phyloP scores from a whole-genome alignment of 2,329 filamentous ascomycete species.

The Ophiosphaerella korrae region DNA sequence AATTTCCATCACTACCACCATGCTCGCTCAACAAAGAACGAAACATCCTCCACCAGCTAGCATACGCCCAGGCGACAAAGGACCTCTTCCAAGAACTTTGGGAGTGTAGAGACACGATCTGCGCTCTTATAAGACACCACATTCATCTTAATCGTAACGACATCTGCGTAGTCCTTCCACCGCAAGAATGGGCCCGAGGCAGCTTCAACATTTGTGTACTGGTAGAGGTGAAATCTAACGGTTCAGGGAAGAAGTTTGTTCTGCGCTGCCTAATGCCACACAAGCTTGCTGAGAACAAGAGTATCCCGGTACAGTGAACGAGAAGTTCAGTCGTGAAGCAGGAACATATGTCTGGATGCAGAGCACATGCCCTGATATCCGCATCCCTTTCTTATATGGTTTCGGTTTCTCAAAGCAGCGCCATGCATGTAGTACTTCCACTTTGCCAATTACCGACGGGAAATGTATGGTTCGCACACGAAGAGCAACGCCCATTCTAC shows the following conservation, averaged over 20 bases:
- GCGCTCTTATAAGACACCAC: slow-evolving; percentile 21
- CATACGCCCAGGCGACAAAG: slow-evolving; percentile 2
- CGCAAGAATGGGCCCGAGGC: slow-evolving; percentile 38
- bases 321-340: slow-evolving; percentile 43
- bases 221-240: slow-evolving; percentile 31
- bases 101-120: slow-evolving; percentile 7
- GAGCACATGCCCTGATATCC: slow-evolving; percentile 34
- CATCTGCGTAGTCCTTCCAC: slow-evolving; percentile 25
- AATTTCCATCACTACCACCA: neutral
- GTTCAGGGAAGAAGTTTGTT: slow-evolving; percentile 25
- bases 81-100: slow-evolving; percentile 8
- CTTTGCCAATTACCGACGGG: neutral
- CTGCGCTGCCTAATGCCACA: slow-evolving; percentile 11
- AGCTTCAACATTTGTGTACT: slow-evolving; percentile 46
- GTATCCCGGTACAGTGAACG: slow-evolving; percentile 36
- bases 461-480: slow-evolving; percentile 2
- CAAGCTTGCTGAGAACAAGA: slow-evolving; percentile 11
- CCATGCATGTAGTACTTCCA: slow-evolving; percentile 5
- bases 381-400: slow-evolving; percentile 31
- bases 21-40: neutral
- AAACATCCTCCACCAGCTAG: slow-evolving; percentile 7
- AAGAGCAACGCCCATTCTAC: slow-evolving; percentile 2
- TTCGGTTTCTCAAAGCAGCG: slow-evolving; percentile 33
- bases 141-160: slow-evolving; percentile 26
- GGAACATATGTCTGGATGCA: slow-evolving; percentile 44